Evolutionary conservation across 2,329 filamentous ascomycete species (phyloP), one percentile per base, ranked within the genome.

Genomic region (Penicillium olsonii): DNA sequence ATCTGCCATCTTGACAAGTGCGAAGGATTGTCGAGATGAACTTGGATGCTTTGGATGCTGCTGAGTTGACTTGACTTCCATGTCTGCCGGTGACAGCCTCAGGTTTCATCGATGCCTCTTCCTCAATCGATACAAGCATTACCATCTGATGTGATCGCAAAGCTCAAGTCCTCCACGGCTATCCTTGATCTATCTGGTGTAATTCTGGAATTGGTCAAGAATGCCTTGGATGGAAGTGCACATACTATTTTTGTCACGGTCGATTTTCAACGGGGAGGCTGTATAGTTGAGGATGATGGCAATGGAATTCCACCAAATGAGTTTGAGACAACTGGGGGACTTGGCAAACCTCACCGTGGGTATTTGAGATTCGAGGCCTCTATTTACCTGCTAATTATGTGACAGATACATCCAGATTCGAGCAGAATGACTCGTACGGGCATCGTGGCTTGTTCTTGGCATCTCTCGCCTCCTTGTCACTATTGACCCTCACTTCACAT

Each of bases 271-370:
- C 84, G 86, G 19, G 92, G 91, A 5, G 84, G 81, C 58, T 96
- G 92, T 68, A 78, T 79, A 0, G 81, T 96, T 5, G 88, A 95
- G 63, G 94, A 99, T 66, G 81, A 97, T 70, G 94, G 94, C 1
- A 48, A 75, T 14, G 94, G 94, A 0, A 95, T 99, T 38, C 67
- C 76, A 1, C 82, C 87, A 1, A 63, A 68, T 2, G 92, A 96
- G 58, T 96, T 97, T 60, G 64, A 65, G n/a, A 75, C 81, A 2
- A 68, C 72, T 38, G 90, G 90, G 4, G 87, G 88, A 0, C 75
- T 96, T 15, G 87, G 84, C 19, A 89, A 85, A 69, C 74, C 83
- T 42, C 82, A 94, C 66, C 83, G 89, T 92, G 74, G 46, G 59
- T 57, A 50, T 18, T 48, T 18, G 15, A 12, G 14, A 12, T 5